These are phyloP conservation scores for Paramecium primaurelia DNA, from an alignment of 73 alveolate genomes.

Conservation along the genomic window DNA sequence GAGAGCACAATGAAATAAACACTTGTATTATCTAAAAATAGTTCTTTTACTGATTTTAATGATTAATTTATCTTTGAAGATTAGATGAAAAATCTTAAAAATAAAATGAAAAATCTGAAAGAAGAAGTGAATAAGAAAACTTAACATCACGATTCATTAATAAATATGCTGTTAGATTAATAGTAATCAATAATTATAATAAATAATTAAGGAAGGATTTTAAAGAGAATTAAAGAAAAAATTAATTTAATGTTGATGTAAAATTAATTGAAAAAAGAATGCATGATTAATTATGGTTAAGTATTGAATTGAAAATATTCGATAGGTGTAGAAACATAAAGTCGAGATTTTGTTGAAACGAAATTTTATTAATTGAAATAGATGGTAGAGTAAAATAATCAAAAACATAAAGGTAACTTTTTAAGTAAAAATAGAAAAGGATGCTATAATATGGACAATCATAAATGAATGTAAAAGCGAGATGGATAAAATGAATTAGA, in stretches of 20 bases:
- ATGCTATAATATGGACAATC: not conserved
- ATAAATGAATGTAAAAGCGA: not conserved
- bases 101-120: not conserved
- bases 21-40: not conserved
- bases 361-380: not conserved
- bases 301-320: not conserved
- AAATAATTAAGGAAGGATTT: not conserved
- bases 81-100: not conserved
- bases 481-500: not conserved
- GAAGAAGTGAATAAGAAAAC: not conserved
- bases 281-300: not conserved
- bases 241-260: not conserved
- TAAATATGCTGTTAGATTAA: not conserved
- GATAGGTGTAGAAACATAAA: not conserved
- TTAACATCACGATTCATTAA: not conserved
- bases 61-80: not conserved
- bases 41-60: not conserved
- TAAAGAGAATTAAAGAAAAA: not conserved
- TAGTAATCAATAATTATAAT: not conserved
- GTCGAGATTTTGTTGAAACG: not conserved
- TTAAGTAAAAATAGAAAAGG: not conserved
- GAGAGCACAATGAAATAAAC: not conserved
- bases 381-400: not conserved
- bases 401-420: not conserved
- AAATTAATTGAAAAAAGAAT: not conserved